phyloP scores from a whole-genome alignment of 805 yeast genomes.

The Sugiyamaella marilandica region DNA sequence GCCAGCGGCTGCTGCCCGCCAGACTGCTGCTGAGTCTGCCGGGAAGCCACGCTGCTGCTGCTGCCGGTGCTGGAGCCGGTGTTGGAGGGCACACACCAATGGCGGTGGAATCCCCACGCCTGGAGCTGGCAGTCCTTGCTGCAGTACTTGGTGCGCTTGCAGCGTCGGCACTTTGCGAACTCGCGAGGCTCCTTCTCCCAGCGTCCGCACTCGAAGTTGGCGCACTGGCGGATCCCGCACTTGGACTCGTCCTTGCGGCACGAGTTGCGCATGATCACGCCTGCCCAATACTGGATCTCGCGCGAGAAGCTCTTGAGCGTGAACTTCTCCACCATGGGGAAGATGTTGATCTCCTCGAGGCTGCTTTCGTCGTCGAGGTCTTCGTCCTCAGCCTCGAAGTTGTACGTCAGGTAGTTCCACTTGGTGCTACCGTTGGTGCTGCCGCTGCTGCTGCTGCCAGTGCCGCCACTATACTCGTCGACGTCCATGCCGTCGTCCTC shows the following conservation, averaged over 20 bases:
- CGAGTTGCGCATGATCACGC: constrained; percentile 95
- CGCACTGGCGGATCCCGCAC: constrained; percentile 93
- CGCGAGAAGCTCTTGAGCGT: constrained; percentile 65
- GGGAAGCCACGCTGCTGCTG: constrained; percentile 1
- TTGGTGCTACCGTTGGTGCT: background rate
- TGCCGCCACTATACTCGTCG: constrained; percentile 2
- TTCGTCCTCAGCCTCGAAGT: constrained; percentile 27
- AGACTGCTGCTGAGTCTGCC: background rate
- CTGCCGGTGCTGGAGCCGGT: constrained; percentile 10
- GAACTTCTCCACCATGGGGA: constrained; percentile 88
- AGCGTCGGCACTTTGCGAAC: constrained; percentile 90
- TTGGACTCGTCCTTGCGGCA: constrained; percentile 83
- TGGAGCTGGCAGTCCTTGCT: constrained; percentile 84
- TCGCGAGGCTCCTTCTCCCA: constrained; percentile 92
- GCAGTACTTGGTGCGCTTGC: constrained; percentile 93
- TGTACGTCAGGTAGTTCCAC: constrained; percentile 30
- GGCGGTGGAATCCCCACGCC: constrained; percentile 90
- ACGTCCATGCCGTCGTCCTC: constrained; percentile 19
- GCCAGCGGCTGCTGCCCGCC: background rate
- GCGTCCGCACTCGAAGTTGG: constrained; percentile 84
- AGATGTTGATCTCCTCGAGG: constrained; percentile 52
- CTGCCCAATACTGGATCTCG: constrained; percentile 93
- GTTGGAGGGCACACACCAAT: constrained; percentile 61
- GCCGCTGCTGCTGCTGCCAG: background rate
- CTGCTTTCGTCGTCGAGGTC: constrained; percentile 44